These are phyloP conservation scores for Anthracocystis walkeri DNA, from an alignment of 1,284 basidiomycete species.

Conservation along the genomic window DNA sequence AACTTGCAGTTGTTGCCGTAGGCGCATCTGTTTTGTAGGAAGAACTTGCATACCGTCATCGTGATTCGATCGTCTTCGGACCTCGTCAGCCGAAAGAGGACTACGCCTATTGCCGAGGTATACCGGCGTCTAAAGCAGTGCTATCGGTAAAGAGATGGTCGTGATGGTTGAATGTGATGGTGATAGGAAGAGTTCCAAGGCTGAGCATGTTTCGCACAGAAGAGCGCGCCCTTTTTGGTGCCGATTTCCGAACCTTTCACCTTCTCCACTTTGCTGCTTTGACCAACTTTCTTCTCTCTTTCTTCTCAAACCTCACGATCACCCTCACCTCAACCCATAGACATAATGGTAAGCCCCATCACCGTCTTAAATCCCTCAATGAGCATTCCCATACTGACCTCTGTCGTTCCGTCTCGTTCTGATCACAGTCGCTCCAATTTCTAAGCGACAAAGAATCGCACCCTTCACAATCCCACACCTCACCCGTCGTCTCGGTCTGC, in stretches of 20 bases:
- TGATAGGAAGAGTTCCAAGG: background rate
- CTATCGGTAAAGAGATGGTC: background rate
- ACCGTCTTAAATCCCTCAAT: background rate
- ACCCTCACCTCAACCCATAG: background rate
- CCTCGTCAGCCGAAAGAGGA: background rate
- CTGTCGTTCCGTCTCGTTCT: no score
- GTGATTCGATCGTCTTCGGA: background rate
- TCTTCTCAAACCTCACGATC: conserved; percentile 2
- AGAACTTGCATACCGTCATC: conserved; percentile 58
- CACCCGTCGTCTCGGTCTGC: conserved; percentile 39
- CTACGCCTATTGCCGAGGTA: background rate
- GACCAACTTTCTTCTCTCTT: background rate
- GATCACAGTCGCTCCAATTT: conserved; percentile 44
- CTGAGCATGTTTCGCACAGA: background rate
- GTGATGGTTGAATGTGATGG: background rate
- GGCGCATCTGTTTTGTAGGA: conserved; percentile 50
- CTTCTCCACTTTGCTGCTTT: background rate
- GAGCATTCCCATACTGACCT: background rate
- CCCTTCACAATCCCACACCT: conserved; percentile 28
- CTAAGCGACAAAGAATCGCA: conserved; percentile 41
- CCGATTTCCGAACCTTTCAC: conserved; percentile 3
- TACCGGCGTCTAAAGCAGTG: background rate
- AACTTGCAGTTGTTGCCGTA: conserved; percentile 60
- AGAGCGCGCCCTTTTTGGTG: background rate
- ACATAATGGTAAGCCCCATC: conserved; percentile 5